Base-by-base conservation (phyloP, 2,329 filamentous ascomycete genomes). In the Fusarium sp. region DNA sequence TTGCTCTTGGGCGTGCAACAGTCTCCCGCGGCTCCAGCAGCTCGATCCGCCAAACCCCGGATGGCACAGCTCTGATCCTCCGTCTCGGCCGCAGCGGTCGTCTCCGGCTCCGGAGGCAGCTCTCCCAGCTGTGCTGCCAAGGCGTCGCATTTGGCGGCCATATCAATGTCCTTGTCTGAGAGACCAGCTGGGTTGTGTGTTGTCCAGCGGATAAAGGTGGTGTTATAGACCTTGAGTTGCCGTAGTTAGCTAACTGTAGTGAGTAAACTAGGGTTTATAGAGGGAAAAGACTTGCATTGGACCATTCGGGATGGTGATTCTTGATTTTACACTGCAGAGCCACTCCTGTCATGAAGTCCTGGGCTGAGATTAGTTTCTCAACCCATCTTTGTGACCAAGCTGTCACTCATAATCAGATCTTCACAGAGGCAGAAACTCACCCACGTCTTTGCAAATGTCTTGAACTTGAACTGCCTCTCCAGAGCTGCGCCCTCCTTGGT, bases 221-320 rank as follows among this genome's bases (percentile, higher is more conserved):
- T 88, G 72, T 90, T 91, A 76, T 89, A 92, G 8, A 90, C 83
- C 87, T 89, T 43, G 3, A 26, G 25, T 22, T 19, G 12, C 8
- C 11, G 8, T 15, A 2, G n/a, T 67, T 44, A 65, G 56, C 25
- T 46, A 19, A 15, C 7, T 22, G 31, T 24, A n/a, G 15, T 40
- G 11, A n/a, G 8, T 38, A 13, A 6, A 31, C 19, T 19, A 19
- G 19, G 19, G 19, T 19, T 19, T 19, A 42, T 32, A 25, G 19
- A 36, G 7, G 10, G 28, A 9, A 12, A 22, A 8, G 25, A 19
- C 25, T 65, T 76, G 88, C 88, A 70, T 92, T 92, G 3, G 87
- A 88, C 89, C 89, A 92, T 73, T 92, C 89, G 0, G 90, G 89
- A 70, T 92, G 90, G 72, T 92, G 90, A 67, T 86, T 89, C 70